Conservation (phyloP, 441 rosid genomes). For the Gossypium lobatum region DNA sequence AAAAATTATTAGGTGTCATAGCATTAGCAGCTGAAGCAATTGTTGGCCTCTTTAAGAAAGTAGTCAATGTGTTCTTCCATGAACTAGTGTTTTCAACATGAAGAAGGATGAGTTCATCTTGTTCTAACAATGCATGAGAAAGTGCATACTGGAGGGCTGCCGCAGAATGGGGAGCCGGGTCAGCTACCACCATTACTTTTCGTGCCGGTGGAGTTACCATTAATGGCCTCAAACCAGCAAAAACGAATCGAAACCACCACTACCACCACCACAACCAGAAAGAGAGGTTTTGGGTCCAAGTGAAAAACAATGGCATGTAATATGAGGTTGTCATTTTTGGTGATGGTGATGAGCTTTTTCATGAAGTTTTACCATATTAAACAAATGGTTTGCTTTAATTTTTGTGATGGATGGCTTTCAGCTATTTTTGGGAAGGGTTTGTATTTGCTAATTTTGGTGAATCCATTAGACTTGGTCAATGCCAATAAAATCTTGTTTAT, state of each 20-base stretch:
- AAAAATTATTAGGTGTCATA: neutral
- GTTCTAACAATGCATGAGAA: conserved; percentile 20
- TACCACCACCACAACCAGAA: neutral
- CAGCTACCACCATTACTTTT: conserved; percentile 42
- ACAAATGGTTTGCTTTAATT: conserved; percentile 4
- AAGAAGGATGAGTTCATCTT: conserved; percentile 36
- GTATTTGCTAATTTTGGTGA: neutral
- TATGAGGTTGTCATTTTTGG: conserved; percentile 7
- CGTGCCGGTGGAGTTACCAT: conserved; percentile 29
- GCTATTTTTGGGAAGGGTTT: neutral
- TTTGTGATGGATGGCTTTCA: conserved; percentile 6
- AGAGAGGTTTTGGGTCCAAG: neutral
- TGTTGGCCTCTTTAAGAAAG: conserved; percentile 41
- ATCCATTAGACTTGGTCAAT: conserved; percentile 12
- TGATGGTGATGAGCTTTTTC: neutral
- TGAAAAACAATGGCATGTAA: conserved; percentile 5
- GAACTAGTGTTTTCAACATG: conserved; percentile 40
- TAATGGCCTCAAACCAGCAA: conserved; percentile 13
- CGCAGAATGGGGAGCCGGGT: conserved; percentile 39
- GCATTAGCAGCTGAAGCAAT: conserved; percentile 9
- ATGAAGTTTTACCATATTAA: neutral
- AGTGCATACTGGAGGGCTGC: conserved; percentile 40
- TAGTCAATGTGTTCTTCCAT: conserved; percentile 55
- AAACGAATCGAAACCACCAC: neutral
- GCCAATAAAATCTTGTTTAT: neutral